Evolutionary conservation across 768 basidiomycete genomes (phyloP).

Genomic region (Neoboletus subvelutipes): DNA sequence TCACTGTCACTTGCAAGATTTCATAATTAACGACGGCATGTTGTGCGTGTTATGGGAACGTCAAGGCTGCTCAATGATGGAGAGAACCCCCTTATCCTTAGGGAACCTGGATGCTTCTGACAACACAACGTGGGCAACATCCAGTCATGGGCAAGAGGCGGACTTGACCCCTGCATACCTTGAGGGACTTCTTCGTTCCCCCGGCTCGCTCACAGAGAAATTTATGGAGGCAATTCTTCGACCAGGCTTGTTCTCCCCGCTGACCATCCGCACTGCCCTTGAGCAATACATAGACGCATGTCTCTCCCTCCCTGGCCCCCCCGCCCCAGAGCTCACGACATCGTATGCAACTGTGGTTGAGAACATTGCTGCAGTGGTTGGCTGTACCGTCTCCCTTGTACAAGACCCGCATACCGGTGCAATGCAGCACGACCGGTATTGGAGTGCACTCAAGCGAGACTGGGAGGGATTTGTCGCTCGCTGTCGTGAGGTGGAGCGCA

Average conservation of each 20-base stretch:
- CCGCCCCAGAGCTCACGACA: conserved; percentile 55
- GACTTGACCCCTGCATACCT: conserved; percentile 85
- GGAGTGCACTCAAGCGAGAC: conserved; percentile 83
- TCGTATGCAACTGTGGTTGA: conserved; percentile 68
- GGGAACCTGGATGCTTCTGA: conserved; percentile 32
- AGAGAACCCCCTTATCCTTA: conserved; percentile 50
- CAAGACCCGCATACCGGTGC: conserved; percentile 78
- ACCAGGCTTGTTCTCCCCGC: conserved; percentile 83
- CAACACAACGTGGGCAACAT: conserved; percentile 49
- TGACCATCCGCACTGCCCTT: conserved; percentile 79
- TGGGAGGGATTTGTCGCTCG: conserved; percentile 96
- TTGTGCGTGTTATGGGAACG: conserved; percentile 80
- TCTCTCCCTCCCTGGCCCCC: conserved; percentile 59
- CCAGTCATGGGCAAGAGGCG: conserved; percentile 64
- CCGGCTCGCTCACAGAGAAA: conserved; percentile 71
- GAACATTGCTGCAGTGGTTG: conserved; percentile 82
- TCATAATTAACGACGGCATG: conserved; percentile 51
- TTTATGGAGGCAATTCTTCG: conserved; percentile 83
- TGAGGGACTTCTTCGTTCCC: conserved; percentile 73
- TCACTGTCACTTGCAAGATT: conserved; percentile 77
- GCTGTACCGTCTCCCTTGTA: conserved; percentile 75
- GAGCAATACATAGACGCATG: conserved; percentile 78
- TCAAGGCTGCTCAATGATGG: conserved; percentile 72
- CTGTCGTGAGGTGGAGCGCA: conserved; percentile 87
- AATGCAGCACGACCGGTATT: conserved; percentile 73